A percentile compares a stretch with the other conserved stretches of the same genome.
Conservation (phyloP, 495 filamentous ascomycete genomes). For the Glutinoglossum americanum region DNA sequence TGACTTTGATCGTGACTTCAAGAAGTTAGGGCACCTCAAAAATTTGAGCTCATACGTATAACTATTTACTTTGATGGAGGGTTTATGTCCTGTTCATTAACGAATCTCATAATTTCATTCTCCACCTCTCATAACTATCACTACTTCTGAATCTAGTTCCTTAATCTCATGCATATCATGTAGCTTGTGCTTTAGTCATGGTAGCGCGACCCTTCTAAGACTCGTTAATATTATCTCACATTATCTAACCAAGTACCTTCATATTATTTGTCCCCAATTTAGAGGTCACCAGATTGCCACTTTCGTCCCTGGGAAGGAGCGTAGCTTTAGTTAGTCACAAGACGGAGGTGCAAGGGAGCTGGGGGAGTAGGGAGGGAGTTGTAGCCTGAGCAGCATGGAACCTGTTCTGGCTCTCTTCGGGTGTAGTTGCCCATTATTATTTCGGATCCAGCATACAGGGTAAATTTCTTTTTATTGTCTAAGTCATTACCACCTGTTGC, state of each 20-base stretch:
- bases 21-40: neutral
- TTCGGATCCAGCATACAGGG: neutral
- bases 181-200: neutral
- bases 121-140: neutral
- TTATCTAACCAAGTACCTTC: neutral
- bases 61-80: neutral
- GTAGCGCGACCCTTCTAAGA: neutral
- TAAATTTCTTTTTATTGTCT: neutral
- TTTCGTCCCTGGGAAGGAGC: neutral
- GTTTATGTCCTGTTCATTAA: neutral
- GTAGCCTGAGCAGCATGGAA: neutral
- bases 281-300: neutral
- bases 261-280: neutral
- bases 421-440: neutral
- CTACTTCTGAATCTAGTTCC: neutral
- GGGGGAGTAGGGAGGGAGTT: neutral
- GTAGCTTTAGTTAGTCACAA: neutral
- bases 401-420: neutral
- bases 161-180: neutral
- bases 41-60: conserved; percentile 2
- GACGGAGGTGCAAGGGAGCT: neutral
- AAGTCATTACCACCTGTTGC: neutral
- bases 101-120: neutral
- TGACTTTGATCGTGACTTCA: conserved; percentile 2
- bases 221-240: too few species aligned